These are phyloP conservation scores for Noccaea bulbosa DNA, from an alignment of 345 rosid genomes.

Conservation along the genomic window DNA sequence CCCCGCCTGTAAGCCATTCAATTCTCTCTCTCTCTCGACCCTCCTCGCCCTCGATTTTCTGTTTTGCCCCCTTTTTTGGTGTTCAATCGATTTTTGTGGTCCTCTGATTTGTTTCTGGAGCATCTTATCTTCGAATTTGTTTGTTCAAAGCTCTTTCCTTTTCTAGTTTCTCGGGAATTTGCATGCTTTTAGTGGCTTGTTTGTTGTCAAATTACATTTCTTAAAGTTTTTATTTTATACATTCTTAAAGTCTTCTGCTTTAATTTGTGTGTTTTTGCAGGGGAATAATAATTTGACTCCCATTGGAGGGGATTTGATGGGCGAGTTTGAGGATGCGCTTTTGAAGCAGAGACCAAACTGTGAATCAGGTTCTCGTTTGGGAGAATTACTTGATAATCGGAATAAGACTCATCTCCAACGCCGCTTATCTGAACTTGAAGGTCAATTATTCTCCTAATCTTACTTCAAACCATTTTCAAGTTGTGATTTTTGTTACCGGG, in stretches of 20 bases:
- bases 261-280: constrained; percentile 41
- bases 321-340: constrained; percentile 84
- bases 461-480: constrained; percentile 2
- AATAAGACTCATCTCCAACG: constrained; percentile 62
- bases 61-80: background rate
- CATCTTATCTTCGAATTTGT: background rate
- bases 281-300: constrained; percentile 46
- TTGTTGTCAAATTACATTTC: background rate
- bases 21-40: background rate
- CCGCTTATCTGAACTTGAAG: constrained; percentile 87
- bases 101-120: constrained; percentile 18
- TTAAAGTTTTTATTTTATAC: too few relatives aligned
- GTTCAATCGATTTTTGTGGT: constrained; percentile 20
- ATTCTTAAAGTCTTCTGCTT: constrained; percentile 8
- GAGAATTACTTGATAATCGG: constrained; percentile 58
- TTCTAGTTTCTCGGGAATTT: background rate
- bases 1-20: constrained; percentile 18
- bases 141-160: background rate
- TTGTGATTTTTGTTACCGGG: background rate
- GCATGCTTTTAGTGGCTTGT: constrained; percentile 12
- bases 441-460: constrained; percentile 39
- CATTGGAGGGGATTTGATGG: constrained; percentile 65
- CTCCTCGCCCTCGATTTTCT: constrained; percentile 19
- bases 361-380: constrained; percentile 61
- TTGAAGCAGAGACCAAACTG: constrained; percentile 59